Evolutionary conservation across 2,329 filamentous ascomycete genomes (phyloP), one percentile per base, ranked within the genome.

Genomic region (Colletotrichum noveboracense): DNA sequence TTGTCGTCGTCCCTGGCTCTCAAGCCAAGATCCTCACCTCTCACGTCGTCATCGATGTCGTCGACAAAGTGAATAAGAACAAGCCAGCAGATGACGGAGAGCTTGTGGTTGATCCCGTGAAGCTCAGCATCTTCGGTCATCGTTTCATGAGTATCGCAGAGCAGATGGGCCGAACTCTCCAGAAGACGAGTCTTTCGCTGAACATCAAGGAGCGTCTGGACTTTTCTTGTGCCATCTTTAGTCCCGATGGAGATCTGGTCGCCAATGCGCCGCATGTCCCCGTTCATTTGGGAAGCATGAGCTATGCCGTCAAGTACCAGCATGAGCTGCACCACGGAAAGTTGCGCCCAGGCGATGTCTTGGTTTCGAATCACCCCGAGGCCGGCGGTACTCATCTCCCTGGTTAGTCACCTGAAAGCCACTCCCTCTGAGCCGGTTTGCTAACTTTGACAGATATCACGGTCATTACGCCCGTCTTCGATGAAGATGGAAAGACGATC

Each of bases 91-190:
- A 76, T 66, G 12, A 61, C 70, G 65, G 89, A 18, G 56, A 60
- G 16, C 26, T 60, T 28, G 28, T 60, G 9, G 56, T 94, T 3
- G 92, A 94, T 79, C 94, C 93, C 12, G 94, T 96, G 78, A 89
- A 94, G 83, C 88, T 96, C 2, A 93, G 91, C 78, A 93, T 96
- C 73, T 96, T 96, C 79, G 93, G 92, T 0, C 94, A 96, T 81
- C 89, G 94, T 4, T 96, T 96, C 85, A 96, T 96, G 94, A 92
- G 93, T 5, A 95, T 96, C 76, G 94, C 94, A 0, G 94, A 96
- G 83, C 94, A 96, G 80, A 96, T 96, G 94, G 94, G 94, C 0
- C 89, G 93, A 64, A 93, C 93, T 5, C 84, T 96, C 18, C 93
- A 96, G 80, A 95, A 95, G 85, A 95, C 94, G 0, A 92, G 92